Base-by-base conservation (phyloP, 805 yeast genomes). In the Ogataea glucozyma region DNA sequence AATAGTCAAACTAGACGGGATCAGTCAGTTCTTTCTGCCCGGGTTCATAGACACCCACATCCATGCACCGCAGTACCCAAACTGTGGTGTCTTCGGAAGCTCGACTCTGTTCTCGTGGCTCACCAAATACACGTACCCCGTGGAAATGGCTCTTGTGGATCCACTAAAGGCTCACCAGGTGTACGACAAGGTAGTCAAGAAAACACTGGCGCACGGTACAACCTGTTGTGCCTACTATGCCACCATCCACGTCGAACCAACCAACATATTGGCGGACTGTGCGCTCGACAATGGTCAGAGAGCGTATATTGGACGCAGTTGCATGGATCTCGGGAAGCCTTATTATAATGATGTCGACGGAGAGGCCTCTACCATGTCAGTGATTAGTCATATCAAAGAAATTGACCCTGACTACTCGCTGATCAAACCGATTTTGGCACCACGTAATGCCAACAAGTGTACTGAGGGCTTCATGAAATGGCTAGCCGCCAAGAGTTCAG, bases 371-470 rank as follows among this genome's bases (percentile, higher is more conserved):
- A 83, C 84, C 46, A 47, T 64, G 6, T 65, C 69, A 4, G 77
- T 87, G 2, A 70, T 84, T 3, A 67, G 74, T 9, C 79, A 81
- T 54, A 70, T 86, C 30, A 54, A 61, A 9, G 50, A 63, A 8
- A 63, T 75, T 22, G 84, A 82, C 46, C 80, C 84, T 1, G 45
- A 55, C 1, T 64, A 69, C 35, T 69, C 72, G n/a, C 42, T 67
- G 6, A 73, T 89, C 10, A 69, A 73, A 38, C 95, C 97, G 0
- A 79, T 89, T 13, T 53, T 89, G 9, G 88, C 97, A 3, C 97
- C 97, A 6, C 69, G 97, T 44, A 90, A 90, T 67, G 97, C 97
- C 0, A 95, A 95, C 2, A 77, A 84, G 23, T 89, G 97, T 58
- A 70, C 85, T 7, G 60, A 74, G n/a, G 75, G 76, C 39, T 66